Percentiles rank a stretch among this genome's conserved stretches.
Conservation (phyloP, 2,329 filamentous ascomycete species). For the Arthroderma sp. region DNA sequence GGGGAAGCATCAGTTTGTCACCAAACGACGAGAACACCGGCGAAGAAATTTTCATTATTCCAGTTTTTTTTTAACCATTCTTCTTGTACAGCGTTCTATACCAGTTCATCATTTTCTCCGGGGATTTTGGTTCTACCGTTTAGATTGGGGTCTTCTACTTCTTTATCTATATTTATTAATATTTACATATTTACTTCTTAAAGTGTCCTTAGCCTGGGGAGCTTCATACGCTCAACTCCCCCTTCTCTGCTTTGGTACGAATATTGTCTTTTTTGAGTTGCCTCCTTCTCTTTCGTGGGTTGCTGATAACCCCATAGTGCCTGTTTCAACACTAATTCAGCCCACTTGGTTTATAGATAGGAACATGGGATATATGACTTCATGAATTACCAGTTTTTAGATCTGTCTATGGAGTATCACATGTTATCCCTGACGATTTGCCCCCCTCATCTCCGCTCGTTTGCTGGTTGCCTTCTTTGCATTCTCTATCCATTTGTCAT, state of each 20-base stretch:
- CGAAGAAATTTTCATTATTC: not conserved
- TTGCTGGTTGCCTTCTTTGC: constrained; percentile 34
- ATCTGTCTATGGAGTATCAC: not conserved
- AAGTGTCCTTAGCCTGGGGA: not conserved
- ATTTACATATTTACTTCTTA: not conserved
- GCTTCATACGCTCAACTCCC: not conserved
- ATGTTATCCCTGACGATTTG: not conserved
- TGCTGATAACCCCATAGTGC: too few species aligned
- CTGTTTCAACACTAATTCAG: too few species aligned
- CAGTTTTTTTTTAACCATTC: not conserved
- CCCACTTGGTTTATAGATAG: too few species aligned
- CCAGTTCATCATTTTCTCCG: not conserved
- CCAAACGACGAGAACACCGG: not conserved
- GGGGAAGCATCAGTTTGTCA: not conserved
- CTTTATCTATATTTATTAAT: not conserved
- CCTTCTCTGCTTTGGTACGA: too few species aligned
- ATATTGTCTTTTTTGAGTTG: too few species aligned
- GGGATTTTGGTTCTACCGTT: not conserved
- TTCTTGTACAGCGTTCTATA: constrained; percentile 3
- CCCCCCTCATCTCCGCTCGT: constrained; percentile 27
- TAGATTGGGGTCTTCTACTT: not conserved
- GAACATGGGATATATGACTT: too few species aligned
- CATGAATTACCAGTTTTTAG: not conserved
- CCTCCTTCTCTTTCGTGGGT: too few species aligned
- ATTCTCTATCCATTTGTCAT: constrained; percentile 73